Percentiles rank a stretch among this genome's conserved stretches.
Evolutionary conservation across 1,284 basidiomycete species (phyloP).

Genomic region (Irpex sp.): DNA sequence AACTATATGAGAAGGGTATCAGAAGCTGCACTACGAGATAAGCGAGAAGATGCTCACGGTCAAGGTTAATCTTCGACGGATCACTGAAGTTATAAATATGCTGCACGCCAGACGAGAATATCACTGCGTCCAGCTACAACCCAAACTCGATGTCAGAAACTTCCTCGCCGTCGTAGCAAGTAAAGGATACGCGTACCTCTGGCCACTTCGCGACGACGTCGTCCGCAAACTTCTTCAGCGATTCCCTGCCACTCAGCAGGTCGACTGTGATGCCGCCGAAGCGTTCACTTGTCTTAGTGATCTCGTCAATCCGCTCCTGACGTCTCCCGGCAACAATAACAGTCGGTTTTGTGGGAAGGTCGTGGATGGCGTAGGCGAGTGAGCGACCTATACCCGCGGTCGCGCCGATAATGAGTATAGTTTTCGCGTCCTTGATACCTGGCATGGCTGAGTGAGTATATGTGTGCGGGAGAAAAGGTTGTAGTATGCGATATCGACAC

Average conservation of each 20-base stretch:
- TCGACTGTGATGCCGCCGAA: constrained; percentile 42
- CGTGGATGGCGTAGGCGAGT: constrained; percentile 49
- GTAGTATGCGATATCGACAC: too few relatives aligned
- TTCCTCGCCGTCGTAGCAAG: neutral
- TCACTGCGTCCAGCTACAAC: constrained; percentile 45
- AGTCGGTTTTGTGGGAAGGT: constrained; percentile 44
- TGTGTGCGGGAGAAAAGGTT: too few relatives aligned
- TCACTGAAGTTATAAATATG: constrained; percentile 45
- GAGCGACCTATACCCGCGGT: constrained; percentile 60
- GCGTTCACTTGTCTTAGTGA: constrained; percentile 30
- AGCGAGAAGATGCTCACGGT: constrained; percentile 29
- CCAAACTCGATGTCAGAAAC: constrained; percentile 12
- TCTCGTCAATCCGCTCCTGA: constrained; percentile 45
- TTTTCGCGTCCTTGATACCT: neutral
- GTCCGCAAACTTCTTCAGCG: constrained; percentile 38
- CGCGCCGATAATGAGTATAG: constrained; percentile 33
- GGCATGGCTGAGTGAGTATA: neutral
- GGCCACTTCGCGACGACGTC: constrained; percentile 40
- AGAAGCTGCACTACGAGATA: neutral
- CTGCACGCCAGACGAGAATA: constrained; percentile 52
- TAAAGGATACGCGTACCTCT: constrained; percentile 34
- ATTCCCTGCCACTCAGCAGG: constrained; percentile 33
- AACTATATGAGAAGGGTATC: constrained; percentile 26
- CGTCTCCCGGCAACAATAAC: constrained; percentile 58
- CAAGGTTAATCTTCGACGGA: constrained; percentile 43